Evolutionary conservation across 2,329 filamentous ascomycete genomes (phyloP).

Genomic region (Trichoderma citrinoviride): DNA sequence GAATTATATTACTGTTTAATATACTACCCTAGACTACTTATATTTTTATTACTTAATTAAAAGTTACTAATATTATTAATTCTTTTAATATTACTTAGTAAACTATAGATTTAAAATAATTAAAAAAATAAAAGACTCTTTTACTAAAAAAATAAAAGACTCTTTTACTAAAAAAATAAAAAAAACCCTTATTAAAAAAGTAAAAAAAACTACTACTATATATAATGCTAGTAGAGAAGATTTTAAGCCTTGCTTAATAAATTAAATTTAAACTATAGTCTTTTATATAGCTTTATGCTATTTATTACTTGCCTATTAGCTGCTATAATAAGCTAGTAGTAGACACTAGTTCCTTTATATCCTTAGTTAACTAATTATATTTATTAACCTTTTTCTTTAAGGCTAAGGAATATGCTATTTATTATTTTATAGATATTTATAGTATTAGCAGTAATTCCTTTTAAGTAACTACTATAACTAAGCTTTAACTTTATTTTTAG

Average conservation of each 20-base stretch:
- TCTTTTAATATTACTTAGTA: neutral
- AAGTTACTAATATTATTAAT: neutral
- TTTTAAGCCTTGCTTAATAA: neutral
- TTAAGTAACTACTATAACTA: neutral
- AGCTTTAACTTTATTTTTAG: neutral
- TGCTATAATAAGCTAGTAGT: neutral
- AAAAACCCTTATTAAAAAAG: neutral
- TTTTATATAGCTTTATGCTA: neutral
- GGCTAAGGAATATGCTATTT: neutral
- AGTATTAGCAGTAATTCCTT: neutral
- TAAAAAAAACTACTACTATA: neutral
- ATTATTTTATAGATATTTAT: neutral
- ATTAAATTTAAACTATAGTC: neutral
- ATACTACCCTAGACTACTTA: neutral
- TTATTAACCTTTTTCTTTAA: neutral
- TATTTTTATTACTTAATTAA: neutral
- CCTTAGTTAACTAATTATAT: neutral
- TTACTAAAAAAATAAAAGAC: neutral
- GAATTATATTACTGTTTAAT: neutral
- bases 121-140: neutral
- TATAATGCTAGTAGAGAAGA: neutral
- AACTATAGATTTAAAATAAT: neutral
- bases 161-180: neutral
- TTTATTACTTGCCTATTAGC: neutral
- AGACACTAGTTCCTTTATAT: neutral